Percentiles rank a stretch among this genome's conserved stretches.
phyloP scores from a whole-genome alignment of 2,329 filamentous ascomycete species.

The Apiospora arundinis region DNA sequence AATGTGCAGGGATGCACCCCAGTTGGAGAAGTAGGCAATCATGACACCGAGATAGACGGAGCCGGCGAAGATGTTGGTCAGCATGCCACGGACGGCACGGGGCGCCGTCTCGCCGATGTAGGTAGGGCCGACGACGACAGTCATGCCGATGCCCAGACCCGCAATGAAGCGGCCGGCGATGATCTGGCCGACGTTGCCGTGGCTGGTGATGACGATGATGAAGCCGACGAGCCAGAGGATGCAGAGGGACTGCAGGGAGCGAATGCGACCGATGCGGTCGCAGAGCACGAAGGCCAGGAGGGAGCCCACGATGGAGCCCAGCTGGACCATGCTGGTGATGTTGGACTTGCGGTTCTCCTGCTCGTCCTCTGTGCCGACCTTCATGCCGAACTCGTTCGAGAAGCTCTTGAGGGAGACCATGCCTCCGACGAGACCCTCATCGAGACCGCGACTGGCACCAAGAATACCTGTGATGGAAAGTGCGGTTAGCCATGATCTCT shows the following conservation, averaged over 20 bases:
- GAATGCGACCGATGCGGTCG: slow-evolving; percentile 35
- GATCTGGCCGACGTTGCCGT: slow-evolving; percentile 29
- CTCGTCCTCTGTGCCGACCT: slow-evolving; percentile 38
- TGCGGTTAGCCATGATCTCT: background rate
- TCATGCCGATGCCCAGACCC: slow-evolving; percentile 50
- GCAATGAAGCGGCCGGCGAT: slow-evolving; percentile 50
- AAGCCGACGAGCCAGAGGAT: slow-evolving; percentile 33
- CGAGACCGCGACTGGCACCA: slow-evolving; percentile 64
- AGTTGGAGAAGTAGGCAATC: slow-evolving; percentile 26
- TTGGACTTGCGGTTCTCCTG: slow-evolving; percentile 23
- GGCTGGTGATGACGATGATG: slow-evolving; percentile 27
- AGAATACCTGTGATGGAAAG: slow-evolving; percentile 58
- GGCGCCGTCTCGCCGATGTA: slow-evolving; percentile 55
- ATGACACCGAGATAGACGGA: slow-evolving; percentile 25
- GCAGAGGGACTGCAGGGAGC: slow-evolving; percentile 32
- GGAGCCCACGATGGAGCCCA: slow-evolving; percentile 26
- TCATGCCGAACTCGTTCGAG: slow-evolving; percentile 49
- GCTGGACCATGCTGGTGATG: slow-evolving; percentile 28
- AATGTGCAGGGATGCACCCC: slow-evolving; percentile 23
- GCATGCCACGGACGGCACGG: slow-evolving; percentile 24
- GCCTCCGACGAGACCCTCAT: slow-evolving; percentile 65
- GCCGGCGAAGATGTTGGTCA: slow-evolving; percentile 26
- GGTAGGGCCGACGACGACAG: slow-evolving; percentile 44
- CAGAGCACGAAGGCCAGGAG: slow-evolving; percentile 33
- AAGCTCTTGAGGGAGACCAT: slow-evolving; percentile 56